phyloP scores from a whole-genome alignment of 768 basidiomycete species.

The Suillus occidentalis region DNA sequence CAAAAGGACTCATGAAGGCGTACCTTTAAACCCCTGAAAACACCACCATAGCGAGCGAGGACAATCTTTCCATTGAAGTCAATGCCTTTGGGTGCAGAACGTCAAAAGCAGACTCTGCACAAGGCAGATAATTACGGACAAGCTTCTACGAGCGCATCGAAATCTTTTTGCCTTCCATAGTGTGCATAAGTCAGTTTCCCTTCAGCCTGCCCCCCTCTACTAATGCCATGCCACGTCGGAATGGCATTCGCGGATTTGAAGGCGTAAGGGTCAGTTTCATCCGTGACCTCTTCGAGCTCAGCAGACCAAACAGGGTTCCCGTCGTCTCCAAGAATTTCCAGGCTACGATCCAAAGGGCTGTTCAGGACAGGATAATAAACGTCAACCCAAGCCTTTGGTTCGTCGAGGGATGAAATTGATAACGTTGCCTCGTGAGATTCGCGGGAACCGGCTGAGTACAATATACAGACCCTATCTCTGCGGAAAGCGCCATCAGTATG shows the following conservation, averaged over 20 bases:
- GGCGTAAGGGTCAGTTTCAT: slow-evolving; percentile 66
- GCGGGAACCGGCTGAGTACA: slow-evolving; percentile 57
- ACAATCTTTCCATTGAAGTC: slow-evolving; percentile 59
- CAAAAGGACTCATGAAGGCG: background rate
- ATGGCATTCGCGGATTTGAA: slow-evolving; percentile 53
- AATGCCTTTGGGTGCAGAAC: slow-evolving; percentile 41
- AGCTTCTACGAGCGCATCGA: slow-evolving; percentile 53
- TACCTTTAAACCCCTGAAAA: slow-evolving; percentile 72
- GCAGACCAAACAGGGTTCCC: slow-evolving; percentile 57
- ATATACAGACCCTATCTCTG: slow-evolving; percentile 51
- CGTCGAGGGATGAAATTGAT: slow-evolving; percentile 38
- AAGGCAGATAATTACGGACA: slow-evolving; percentile 32
- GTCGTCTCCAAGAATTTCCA: slow-evolving; percentile 55
- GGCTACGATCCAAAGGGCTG: slow-evolving; percentile 54
- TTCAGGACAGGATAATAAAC: slow-evolving; percentile 77
- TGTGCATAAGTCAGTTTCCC: slow-evolving; percentile 58
- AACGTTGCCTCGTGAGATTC: slow-evolving; percentile 56
- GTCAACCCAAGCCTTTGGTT: slow-evolving; percentile 61
- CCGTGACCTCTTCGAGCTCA: slow-evolving; percentile 64
- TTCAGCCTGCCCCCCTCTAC: slow-evolving; percentile 62
- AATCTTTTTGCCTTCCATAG: slow-evolving; percentile 65
- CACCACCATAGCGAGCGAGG: slow-evolving; percentile 56
- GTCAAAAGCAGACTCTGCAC: background rate
- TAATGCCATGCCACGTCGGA: slow-evolving; percentile 70
- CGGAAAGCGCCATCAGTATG: background rate